phyloP scores from a whole-genome alignment of 768 basidiomycete species.

The Russula olivacea region DNA sequence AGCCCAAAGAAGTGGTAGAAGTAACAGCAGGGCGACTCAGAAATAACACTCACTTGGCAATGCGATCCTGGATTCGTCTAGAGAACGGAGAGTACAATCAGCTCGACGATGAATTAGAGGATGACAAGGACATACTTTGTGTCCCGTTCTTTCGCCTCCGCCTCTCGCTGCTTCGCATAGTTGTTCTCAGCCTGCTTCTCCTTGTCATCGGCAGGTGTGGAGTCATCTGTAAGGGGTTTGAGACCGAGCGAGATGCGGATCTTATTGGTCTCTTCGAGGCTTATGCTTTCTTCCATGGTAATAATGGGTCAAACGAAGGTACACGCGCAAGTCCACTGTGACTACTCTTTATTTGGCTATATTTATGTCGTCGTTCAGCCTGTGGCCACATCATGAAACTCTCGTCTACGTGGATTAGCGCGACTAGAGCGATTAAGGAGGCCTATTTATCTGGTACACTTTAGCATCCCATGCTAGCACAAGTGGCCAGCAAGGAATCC shows the following conservation, averaged over 20 bases:
- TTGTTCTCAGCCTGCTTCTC: constrained; percentile 87
- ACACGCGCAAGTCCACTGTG: background rate
- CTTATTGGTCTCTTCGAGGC: constrained; percentile 92
- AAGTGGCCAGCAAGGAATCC: constrained; percentile 49
- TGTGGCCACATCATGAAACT: constrained; percentile 87
- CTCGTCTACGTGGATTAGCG: constrained; percentile 60
- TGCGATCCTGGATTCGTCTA: constrained; percentile 65
- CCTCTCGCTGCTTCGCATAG: constrained; percentile 66
- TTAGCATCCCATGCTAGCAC: constrained; percentile 43
- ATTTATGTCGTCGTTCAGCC: background rate
- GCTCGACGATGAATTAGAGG: constrained; percentile 20
- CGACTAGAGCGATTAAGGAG: constrained; percentile 83
- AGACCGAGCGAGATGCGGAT: constrained; percentile 92
- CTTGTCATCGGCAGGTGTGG: constrained; percentile 58
- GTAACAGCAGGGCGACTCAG: constrained; percentile 21
- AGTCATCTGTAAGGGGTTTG: constrained; percentile 85
- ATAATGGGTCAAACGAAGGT: background rate
- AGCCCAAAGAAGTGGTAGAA: constrained; percentile 32
- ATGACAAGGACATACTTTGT: constrained; percentile 51
- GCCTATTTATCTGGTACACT: constrained; percentile 51
- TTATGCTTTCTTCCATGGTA: constrained; percentile 77
- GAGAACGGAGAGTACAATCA: constrained; percentile 16
- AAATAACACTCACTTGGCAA: constrained; percentile 80
- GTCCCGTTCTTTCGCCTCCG: constrained; percentile 64
- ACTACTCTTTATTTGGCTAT: constrained; percentile 5